phyloP scores from a whole-genome alignment of 2,329 filamentous ascomycete genomes.

The Plectosphaerella sp. region DNA sequence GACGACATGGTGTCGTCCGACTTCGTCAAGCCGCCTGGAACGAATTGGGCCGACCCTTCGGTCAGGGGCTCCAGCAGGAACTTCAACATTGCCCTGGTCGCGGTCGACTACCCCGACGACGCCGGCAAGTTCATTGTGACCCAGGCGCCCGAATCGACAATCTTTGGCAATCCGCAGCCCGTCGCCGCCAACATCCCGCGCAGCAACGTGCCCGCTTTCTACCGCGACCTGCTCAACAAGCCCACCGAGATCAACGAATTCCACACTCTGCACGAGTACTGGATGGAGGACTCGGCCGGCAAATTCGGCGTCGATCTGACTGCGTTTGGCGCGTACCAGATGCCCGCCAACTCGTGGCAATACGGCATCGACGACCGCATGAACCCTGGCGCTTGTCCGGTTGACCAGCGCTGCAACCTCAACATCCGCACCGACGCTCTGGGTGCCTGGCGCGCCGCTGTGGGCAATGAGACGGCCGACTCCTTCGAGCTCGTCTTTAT shows the following conservation, averaged over 20 bases:
- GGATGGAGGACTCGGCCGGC: slow-evolving; percentile 52
- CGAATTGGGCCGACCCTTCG: slow-evolving; percentile 40
- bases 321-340: slow-evolving; percentile 45
- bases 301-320: slow-evolving; percentile 49
- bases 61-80: slow-evolving; percentile 41
- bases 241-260: slow-evolving; percentile 43
- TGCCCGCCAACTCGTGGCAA: slow-evolving; percentile 42
- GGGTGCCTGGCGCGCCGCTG: slow-evolving; percentile 43
- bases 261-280: slow-evolving; percentile 52
- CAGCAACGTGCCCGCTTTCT: slow-evolving; percentile 43
- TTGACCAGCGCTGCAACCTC: slow-evolving; percentile 33
- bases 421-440: slow-evolving; percentile 45
- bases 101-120: slow-evolving; percentile 45
- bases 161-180: slow-evolving; percentile 46
- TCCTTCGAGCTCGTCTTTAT: slow-evolving; percentile 49
- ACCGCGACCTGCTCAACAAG: slow-evolving; percentile 45
- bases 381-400: slow-evolving; percentile 43
- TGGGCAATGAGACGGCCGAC: slow-evolving; percentile 42
- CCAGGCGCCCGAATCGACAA: slow-evolving; percentile 35
- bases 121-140: slow-evolving; percentile 40
- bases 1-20: slow-evolving; percentile 51
- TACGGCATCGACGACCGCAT: slow-evolving; percentile 46
- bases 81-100: slow-evolving; percentile 52
- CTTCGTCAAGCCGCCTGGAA: slow-evolving; percentile 39
- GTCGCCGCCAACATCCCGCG: slow-evolving; percentile 27